Percentiles rank a stretch among this genome's conserved stretches.
Evolutionary conservation across 2,329 filamentous ascomycete genomes (phyloP).

Genomic region (Canariomyces notabilis): DNA sequence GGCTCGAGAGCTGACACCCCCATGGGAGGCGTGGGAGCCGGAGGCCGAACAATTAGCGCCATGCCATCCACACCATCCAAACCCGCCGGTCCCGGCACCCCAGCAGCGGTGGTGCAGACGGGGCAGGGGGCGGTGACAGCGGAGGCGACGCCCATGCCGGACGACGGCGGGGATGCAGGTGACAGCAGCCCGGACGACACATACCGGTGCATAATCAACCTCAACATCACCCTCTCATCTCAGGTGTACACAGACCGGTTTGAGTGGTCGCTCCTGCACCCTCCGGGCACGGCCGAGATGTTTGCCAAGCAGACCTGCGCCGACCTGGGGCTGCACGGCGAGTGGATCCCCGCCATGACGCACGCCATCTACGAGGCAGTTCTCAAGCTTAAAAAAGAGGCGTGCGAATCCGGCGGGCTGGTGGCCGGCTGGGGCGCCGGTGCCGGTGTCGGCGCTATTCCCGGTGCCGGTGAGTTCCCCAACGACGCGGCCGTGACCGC

Average conservation of each 20-base stretch:
- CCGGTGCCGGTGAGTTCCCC: conserved; percentile 66
- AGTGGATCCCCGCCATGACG: conserved; percentile 92
- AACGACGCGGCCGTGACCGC: conserved; percentile 68
- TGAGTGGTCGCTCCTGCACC: conserved; percentile 92
- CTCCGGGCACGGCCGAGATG: conserved; percentile 82
- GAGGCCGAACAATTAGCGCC: too few species aligned
- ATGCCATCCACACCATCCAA: conserved; percentile 42
- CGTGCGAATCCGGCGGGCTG: conserved; percentile 84
- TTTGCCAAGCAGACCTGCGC: conserved; percentile 92
- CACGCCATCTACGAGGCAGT: conserved; percentile 97
- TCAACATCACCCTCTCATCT: conserved; percentile 89
- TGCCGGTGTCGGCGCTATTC: conserved; percentile 12
- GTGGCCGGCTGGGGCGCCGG: conserved; percentile 63
- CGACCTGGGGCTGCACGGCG: conserved; percentile 80
- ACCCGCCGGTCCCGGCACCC: conserved; percentile 11
- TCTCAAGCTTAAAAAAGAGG: conserved; percentile 88
- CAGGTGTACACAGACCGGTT: conserved; percentile 95
- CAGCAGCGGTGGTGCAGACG: conserved; percentile 19
- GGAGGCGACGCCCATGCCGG: conserved; percentile 56
- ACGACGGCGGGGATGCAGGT: conserved; percentile 45
- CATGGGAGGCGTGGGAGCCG: conserved; percentile 46
- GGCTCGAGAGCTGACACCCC: conserved; percentile 50
- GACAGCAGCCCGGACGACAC: conserved; percentile 87
- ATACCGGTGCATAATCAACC: conserved; percentile 84
- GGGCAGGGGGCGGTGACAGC: conserved; percentile 55